Conservation (phyloP, 495 filamentous ascomycete species). For the Tuber microsphaerosporum region DNA sequence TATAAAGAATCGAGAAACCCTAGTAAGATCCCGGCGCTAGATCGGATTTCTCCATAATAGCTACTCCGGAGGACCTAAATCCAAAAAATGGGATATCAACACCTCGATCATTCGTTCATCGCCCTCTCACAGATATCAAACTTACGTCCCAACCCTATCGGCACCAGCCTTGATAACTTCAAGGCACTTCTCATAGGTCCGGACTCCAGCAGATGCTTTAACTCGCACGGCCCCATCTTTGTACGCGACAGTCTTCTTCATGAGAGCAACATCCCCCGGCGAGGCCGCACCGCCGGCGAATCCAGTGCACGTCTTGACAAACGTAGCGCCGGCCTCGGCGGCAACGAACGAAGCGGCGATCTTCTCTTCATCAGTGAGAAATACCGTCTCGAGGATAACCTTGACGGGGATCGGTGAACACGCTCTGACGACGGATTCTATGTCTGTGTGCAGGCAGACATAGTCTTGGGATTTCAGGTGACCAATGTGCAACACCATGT, state of each 20-base stretch:
- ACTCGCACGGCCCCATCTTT: slow-evolving; percentile 49
- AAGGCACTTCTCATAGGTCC: slow-evolving; percentile 49
- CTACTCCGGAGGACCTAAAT: slow-evolving; percentile 32
- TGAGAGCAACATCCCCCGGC: slow-evolving; percentile 52
- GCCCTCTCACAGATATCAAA: slow-evolving; percentile 22
- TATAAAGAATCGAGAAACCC: background rate
- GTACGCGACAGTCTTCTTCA: slow-evolving; percentile 47
- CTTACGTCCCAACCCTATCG: slow-evolving; percentile 54
- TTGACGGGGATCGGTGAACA: slow-evolving; percentile 52
- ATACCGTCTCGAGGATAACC: slow-evolving; percentile 61
- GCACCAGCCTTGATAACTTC: slow-evolving; percentile 61
- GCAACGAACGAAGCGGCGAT: slow-evolving; percentile 55
- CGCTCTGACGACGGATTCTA: slow-evolving; percentile 50
- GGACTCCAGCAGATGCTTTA: slow-evolving; percentile 61
- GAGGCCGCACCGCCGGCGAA: slow-evolving; percentile 57
- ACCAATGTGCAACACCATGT: slow-evolving; percentile 60
- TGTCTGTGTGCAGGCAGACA: slow-evolving; percentile 52
- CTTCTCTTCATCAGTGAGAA: slow-evolving; percentile 52
- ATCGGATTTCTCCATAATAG: slow-evolving; percentile 30
- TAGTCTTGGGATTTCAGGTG: slow-evolving; percentile 51
- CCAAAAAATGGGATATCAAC: background rate
- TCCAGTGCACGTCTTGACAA: slow-evolving; percentile 65
- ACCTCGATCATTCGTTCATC: background rate
- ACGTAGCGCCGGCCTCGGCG: slow-evolving; percentile 56
- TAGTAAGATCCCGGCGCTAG: slow-evolving; percentile 30